A percentile compares a stretch with the other conserved stretches of the same genome.
Evolutionary conservation across 169 alveolate species (phyloP).

Genomic region (Eimeria tenella): DNA sequence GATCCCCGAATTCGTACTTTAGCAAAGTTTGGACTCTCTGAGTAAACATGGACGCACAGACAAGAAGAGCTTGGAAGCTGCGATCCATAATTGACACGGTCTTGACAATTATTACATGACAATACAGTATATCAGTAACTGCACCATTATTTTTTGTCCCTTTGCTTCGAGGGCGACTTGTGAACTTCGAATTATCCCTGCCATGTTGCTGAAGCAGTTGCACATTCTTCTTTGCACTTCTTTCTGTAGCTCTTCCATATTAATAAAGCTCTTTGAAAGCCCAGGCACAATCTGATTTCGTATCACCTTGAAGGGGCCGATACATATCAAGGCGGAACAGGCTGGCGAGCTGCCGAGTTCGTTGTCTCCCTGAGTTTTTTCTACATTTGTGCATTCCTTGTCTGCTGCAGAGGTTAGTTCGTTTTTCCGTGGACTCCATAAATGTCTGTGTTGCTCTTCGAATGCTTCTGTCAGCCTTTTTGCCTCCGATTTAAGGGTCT

Average conservation of each 20-base stretch:
- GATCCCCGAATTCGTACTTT: conserved; percentile 37
- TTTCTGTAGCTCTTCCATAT: conserved; percentile 48
- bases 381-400: not conserved
- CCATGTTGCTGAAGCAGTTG: conserved; percentile 21
- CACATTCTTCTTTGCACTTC: conserved; percentile 58
- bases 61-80: not conserved
- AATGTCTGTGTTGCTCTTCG: conserved; percentile 34
- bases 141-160: conserved; percentile 16
- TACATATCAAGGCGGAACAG: conserved; percentile 4
- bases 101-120: too few relatives aligned
- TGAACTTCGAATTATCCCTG: conserved; percentile 31
- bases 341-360: conserved; percentile 4
- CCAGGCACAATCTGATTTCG: not conserved
- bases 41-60: not conserved
- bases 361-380: not conserved
- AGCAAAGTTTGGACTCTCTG: conserved; percentile 42
- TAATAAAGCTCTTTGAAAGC: not conserved
- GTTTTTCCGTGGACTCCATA: not conserved
- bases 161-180: conserved; percentile 56
- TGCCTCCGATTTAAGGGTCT: conserved; percentile 30
- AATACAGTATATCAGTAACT: too few relatives aligned
- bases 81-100: too few relatives aligned
- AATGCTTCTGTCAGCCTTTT: conserved; percentile 33
- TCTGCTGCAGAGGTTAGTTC: conserved; percentile 3
- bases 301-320: conserved; percentile 35